Percentiles rank a stretch among this genome's conserved stretches.
phyloP scores from a whole-genome alignment of 2,329 filamentous ascomycete species.

The Calonectria pteridis region DNA sequence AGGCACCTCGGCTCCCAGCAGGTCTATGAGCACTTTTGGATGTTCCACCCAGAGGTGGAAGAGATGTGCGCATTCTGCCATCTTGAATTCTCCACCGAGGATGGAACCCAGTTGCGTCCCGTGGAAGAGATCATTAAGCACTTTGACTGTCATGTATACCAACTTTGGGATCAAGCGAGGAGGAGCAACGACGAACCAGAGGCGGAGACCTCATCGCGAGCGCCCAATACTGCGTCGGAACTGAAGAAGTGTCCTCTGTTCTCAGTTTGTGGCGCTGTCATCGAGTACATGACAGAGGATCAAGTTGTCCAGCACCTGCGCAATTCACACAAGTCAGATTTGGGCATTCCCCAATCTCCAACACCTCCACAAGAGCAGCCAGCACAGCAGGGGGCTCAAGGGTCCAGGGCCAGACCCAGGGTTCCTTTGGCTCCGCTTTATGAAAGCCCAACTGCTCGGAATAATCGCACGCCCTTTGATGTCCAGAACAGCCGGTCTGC shows the following conservation, averaged over 20 bases:
- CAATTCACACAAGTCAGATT: neutral
- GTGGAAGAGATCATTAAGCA: constrained; percentile 36
- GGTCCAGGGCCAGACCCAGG: neutral
- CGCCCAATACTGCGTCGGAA: neutral
- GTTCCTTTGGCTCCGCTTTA: neutral
- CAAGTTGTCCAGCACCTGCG: constrained; percentile 24
- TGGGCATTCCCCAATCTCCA: neutral
- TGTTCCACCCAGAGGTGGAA: neutral
- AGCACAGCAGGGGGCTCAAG: too few relatives aligned
- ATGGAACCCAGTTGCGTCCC: neutral
- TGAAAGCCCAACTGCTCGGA: neutral
- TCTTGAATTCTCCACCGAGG: constrained; percentile 5
- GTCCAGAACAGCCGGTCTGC: neutral
- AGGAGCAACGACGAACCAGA: neutral
- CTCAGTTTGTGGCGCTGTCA: constrained; percentile 23
- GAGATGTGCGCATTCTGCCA: constrained; percentile 34
- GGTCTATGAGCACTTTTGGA: constrained; percentile 31
- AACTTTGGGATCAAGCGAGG: constrained; percentile 30
- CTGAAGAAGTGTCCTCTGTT: constrained; percentile 28
- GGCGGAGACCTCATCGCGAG: neutral
- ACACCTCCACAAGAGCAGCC: too few relatives aligned
- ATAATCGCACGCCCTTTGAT: neutral
- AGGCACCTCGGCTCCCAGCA: constrained; percentile 10
- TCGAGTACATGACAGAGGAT: constrained; percentile 18
- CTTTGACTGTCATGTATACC: constrained; percentile 38